phyloP scores from a whole-genome alignment of 352 stramenopile species.

The Aphanomyces euteiches region DNA sequence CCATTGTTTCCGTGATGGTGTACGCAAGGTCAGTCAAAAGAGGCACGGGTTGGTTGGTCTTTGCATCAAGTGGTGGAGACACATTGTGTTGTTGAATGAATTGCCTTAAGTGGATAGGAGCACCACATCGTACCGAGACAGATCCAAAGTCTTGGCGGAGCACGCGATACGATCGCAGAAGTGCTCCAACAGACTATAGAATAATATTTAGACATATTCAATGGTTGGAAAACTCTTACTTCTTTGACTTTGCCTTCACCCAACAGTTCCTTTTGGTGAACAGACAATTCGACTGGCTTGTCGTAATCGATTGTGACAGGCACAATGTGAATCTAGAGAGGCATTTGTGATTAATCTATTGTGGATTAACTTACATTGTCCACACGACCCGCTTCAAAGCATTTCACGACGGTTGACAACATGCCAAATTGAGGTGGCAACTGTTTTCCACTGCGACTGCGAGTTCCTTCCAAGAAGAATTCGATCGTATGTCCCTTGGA shows the following conservation, averaged over 20 bases:
- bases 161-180: slow-evolving; percentile 65
- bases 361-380: slow-evolving; percentile 54
- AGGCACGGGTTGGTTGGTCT: slow-evolving; percentile 32
- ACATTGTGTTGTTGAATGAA: slow-evolving; percentile 33
- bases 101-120: slow-evolving; percentile 60
- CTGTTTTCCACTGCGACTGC: slow-evolving; percentile 79
- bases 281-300: slow-evolving; percentile 72
- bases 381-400: slow-evolving; percentile 59
- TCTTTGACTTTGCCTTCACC: slow-evolving; percentile 79
- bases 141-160: slow-evolving; percentile 78
- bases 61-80: background rate
- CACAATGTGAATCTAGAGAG: slow-evolving; percentile 63
- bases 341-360: too few relatives aligned
- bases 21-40: slow-evolving; percentile 69
- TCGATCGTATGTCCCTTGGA: slow-evolving; percentile 73
- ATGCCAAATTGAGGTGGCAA: slow-evolving; percentile 79
- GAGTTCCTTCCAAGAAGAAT: slow-evolving; percentile 84
- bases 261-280: slow-evolving; percentile 78
- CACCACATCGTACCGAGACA: slow-evolving; percentile 72
- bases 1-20: slow-evolving; percentile 68
- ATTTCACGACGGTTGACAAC: slow-evolving; percentile 66
- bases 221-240: slow-evolving; percentile 31
- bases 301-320: slow-evolving; percentile 85
- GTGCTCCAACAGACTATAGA: slow-evolving; percentile 50
- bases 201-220: background rate